Conservation (phyloP, 495 filamentous ascomycete species). For the Staphylotrichum tortipilum region DNA sequence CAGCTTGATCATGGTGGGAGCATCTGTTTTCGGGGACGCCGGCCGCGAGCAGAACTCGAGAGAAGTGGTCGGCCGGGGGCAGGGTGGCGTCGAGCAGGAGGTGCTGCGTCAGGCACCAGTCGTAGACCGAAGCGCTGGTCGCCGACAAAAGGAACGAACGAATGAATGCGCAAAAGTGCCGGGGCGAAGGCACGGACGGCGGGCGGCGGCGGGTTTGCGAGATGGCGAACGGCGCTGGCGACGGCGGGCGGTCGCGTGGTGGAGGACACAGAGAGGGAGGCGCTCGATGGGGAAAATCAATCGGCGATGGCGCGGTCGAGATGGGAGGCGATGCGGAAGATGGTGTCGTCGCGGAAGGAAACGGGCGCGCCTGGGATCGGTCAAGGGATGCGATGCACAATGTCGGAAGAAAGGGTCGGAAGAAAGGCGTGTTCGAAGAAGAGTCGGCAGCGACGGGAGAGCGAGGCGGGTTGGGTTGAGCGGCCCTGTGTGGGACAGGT, state of each 20-base stretch:
- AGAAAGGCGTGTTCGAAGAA: too few relatives aligned
- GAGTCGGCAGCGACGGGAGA: conserved; percentile 10
- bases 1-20: conserved; percentile 41
- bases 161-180: too few relatives aligned
- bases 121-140: too few relatives aligned
- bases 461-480: conserved; percentile 7
- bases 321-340: neutral
- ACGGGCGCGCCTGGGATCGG: neutral
- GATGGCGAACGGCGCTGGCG: too few relatives aligned
- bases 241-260: too few relatives aligned
- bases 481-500: conserved; percentile 19
- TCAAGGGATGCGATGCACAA: neutral
- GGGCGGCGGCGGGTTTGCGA: too few relatives aligned
- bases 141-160: too few relatives aligned
- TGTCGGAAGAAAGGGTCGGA: conserved; percentile 3
- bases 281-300: neutral
- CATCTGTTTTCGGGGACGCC: conserved; percentile 19
- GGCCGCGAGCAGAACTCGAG: neutral
- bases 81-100: too few relatives aligned
- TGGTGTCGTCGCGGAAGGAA: neutral
- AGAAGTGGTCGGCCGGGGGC: too few relatives aligned
- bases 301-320: neutral
- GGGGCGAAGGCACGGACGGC: too few relatives aligned
- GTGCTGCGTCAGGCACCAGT: too few relatives aligned
- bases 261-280: too few relatives aligned